Evolutionary conservation across 371 early-diverging fungal species (phyloP), one percentile per base, ranked within the genome.

Genomic region (Mortierella sp.): DNA sequence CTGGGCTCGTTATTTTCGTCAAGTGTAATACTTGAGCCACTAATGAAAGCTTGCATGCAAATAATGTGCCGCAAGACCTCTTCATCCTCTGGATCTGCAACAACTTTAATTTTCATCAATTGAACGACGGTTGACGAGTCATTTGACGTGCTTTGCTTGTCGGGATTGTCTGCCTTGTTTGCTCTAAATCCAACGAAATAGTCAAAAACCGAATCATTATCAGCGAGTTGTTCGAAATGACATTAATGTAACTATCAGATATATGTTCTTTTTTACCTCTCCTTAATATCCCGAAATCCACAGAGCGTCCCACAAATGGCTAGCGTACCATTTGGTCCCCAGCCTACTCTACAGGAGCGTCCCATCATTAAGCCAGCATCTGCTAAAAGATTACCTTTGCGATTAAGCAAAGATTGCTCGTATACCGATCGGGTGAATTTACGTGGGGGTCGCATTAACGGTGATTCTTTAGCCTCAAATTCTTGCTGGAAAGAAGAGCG

Each of bases 281-380:
- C 76, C 21, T 63, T 66, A 36, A 81, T 58, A 67, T 53, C 55
- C 16, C 67, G 48, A 55, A 76, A 74, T 13, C 68, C 66, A 21
- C 71, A 71, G 21, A 81, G 40, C 1, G 68, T 65, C 4, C 84
- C 84, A 24, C 68, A 67, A 32, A 69, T 63, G 4, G 91, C 89
- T 43, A 94, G 82, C 52, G 70, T 65, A n/a, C 94, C 94, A 63
- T 86, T 86, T 1, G 91, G 90, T 0, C 93, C 95, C 91, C 94
- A 96, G 0, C 95, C 92, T 0, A 92, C 95, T 40, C 95, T 86
- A 71, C 88, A 94, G 58, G 90, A 88, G 36, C 94, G 89, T 15
- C 91, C 91, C 89, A 94, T 90, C 84, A 85, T 86, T 47, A 94
- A 67, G 0, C 94, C 93, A 4, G 93, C 91, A 84, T 94, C 93